A percentile compares a stretch with the other conserved stretches of the same genome.
Evolutionary conservation across 2,329 filamentous ascomycete species (phyloP).

Genomic region (Fusarium buxicola): DNA sequence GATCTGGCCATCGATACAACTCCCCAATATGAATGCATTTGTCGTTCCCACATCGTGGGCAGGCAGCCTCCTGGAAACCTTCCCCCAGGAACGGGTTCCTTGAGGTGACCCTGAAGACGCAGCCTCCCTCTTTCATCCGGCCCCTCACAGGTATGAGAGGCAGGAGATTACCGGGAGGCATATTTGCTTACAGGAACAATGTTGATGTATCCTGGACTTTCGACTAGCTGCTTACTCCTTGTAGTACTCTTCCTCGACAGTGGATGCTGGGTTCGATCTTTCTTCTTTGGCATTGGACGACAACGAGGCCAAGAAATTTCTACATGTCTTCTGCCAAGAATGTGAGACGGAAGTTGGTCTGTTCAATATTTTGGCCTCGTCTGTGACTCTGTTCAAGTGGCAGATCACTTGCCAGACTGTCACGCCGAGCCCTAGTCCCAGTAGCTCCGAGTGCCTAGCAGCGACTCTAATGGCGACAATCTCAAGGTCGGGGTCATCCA

Average conservation of each 20-base stretch:
- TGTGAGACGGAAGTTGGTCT: slow-evolving; percentile 62
- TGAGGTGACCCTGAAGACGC: slow-evolving; percentile 45
- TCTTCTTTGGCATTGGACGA: slow-evolving; percentile 47
- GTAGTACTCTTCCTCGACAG: slow-evolving; percentile 54
- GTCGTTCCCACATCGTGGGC: slow-evolving; percentile 43
- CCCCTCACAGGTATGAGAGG: slow-evolving; percentile 60
- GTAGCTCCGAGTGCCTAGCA: slow-evolving; percentile 62
- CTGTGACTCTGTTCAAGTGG: slow-evolving; percentile 69
- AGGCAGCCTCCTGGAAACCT: slow-evolving; percentile 50
- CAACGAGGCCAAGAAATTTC: slow-evolving; percentile 43
- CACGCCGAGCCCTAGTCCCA: slow-evolving; percentile 48
- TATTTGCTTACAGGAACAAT: slow-evolving; percentile 54
- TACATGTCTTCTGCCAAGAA: slow-evolving; percentile 58
- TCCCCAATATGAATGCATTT: slow-evolving; percentile 67
- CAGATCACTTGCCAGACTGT: slow-evolving; percentile 57
- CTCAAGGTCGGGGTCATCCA: slow-evolving; percentile 68
- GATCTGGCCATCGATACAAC: slow-evolving; percentile 75
- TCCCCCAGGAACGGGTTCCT: slow-evolving; percentile 57
- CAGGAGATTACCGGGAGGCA: slow-evolving; percentile 60
- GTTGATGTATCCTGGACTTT: slow-evolving; percentile 14
- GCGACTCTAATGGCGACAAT: slow-evolving; percentile 65
- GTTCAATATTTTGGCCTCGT: slow-evolving; percentile 57
- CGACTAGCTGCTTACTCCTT: slow-evolving; percentile 41
- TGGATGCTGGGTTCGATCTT: slow-evolving; percentile 47
- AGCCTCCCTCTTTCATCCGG: slow-evolving; percentile 58